These are phyloP conservation scores for Paramyrothecium roridum DNA, from an alignment of 2,329 filamentous ascomycete species.

Conservation along the genomic window DNA sequence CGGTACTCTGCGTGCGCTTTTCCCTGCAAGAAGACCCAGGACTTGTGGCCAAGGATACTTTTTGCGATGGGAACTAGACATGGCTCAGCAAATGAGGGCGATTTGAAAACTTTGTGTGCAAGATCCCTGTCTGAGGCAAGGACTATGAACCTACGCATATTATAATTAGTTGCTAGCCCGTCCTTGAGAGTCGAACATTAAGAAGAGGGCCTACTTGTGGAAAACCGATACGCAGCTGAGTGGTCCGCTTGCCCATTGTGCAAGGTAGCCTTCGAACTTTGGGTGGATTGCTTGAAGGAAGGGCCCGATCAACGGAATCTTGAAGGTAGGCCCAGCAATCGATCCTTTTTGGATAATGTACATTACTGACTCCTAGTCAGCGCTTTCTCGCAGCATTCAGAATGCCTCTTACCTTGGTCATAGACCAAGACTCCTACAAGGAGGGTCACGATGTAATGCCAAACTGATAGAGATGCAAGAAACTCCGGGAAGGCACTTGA, in stretches of 20 bases:
- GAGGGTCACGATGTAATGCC: constrained; percentile 4
- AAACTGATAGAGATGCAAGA: too few relatives aligned
- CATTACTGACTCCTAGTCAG: constrained; percentile 39
- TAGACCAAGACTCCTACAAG: constrained; percentile 30
- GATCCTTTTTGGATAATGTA: constrained; percentile 60
- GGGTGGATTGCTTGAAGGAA: constrained; percentile 74
- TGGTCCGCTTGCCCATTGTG: constrained; percentile 75
- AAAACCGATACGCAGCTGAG: constrained; percentile 82
- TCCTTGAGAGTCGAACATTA: rapidly evolving
- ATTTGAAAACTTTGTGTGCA: constrained; percentile 80
- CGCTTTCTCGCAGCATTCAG: not conserved
- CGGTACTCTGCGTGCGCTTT: constrained; percentile 75
- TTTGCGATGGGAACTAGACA: constrained; percentile 75
- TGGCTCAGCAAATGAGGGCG: constrained; percentile 69
- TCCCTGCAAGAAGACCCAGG: constrained; percentile 79
- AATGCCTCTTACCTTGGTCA: constrained; percentile 30
- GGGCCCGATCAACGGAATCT: constrained; percentile 69
- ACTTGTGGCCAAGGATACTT: constrained; percentile 67
- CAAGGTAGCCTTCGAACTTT: constrained; percentile 69
- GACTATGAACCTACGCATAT: constrained; percentile 65
- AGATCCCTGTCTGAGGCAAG: constrained; percentile 75
- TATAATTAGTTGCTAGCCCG: not conserved
- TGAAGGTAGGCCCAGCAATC: constrained; percentile 61
- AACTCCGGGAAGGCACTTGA: too few relatives aligned
- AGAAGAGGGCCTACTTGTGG: constrained; percentile 60